A percentile compares a stretch with the other conserved stretches of the same genome.
Conservation (phyloP, 2,329 filamentous ascomycete genomes). For the Malbranchea cinnamomea region DNA sequence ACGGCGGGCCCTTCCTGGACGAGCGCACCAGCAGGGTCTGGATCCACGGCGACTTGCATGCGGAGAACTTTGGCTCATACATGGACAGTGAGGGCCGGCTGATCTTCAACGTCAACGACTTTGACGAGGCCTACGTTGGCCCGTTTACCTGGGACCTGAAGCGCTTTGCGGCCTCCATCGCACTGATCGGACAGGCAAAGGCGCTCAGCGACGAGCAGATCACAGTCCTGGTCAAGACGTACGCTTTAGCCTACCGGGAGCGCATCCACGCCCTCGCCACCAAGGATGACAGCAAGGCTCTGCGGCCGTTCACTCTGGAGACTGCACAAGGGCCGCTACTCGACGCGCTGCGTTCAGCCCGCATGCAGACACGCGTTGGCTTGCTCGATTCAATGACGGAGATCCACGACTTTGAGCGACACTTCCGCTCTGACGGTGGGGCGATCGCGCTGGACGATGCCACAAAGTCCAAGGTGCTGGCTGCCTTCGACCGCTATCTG, state of each 20-base stretch:
- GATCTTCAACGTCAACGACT: constrained; percentile 13
- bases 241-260: constrained; percentile 11
- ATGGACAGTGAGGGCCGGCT: constrained; percentile 12
- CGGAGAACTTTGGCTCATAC: constrained; percentile 13
- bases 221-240: constrained; percentile 8
- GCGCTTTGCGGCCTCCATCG: constrained; percentile 11
- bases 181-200: constrained; percentile 11
- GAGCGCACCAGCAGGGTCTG: constrained; percentile 9
- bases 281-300: neutral
- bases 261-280: constrained; percentile 8
- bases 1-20: constrained; percentile 7
- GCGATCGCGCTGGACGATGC: constrained; percentile 7
- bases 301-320: constrained; percentile 10
- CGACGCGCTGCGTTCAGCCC: constrained; percentile 8
- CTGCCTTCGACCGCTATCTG: constrained; percentile 8
- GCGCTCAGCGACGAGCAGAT: constrained; percentile 12
- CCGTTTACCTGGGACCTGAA: constrained; percentile 12
- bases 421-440: constrained; percentile 8
- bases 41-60: constrained; percentile 13
- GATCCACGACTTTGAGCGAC: constrained; percentile 9
- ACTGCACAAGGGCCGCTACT: constrained; percentile 12
- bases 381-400: constrained; percentile 9
- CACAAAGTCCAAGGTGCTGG: constrained; percentile 7
- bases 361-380: constrained; percentile 7
- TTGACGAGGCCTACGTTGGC: constrained; percentile 12